Conservation (phyloP, 2,329 filamentous ascomycete species). For the Colletotrichum sp. region DNA sequence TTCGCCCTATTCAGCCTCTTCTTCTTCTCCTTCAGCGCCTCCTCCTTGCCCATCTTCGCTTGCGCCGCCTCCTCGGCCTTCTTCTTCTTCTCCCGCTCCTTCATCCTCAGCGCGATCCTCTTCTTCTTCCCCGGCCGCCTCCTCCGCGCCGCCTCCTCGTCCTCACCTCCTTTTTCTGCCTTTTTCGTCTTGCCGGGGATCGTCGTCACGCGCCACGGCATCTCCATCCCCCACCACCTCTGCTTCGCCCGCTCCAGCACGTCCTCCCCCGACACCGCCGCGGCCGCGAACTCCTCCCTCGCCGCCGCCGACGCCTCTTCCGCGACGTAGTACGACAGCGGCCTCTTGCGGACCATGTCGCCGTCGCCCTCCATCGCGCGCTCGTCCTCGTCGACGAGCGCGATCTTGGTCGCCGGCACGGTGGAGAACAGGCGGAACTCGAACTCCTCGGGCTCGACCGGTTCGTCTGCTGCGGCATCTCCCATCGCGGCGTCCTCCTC, state of each 20-base stretch:
- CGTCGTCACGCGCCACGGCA: conserved; percentile 62
- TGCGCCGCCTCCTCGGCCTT: conserved; percentile 42
- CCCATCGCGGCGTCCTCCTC: conserved; percentile 22
- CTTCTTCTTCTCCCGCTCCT: conserved; percentile 45
- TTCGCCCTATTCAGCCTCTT: conserved; percentile 64
- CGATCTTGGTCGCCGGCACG: conserved; percentile 51
- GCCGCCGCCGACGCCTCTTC: conserved; percentile 38
- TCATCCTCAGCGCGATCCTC: conserved; percentile 55
- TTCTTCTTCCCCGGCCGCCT: conserved; percentile 63
- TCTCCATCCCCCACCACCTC: conserved; percentile 62
- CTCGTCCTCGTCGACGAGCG: conserved; percentile 51
- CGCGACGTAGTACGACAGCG: conserved; percentile 55
- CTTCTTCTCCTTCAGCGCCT: conserved; percentile 64
- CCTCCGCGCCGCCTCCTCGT: conserved; percentile 37
- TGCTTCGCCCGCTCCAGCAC: conserved; percentile 47
- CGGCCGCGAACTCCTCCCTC: conserved; percentile 43
- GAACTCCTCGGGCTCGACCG: conserved; percentile 46
- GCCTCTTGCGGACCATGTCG: conserved; percentile 39
- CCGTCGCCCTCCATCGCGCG: conserved; percentile 37
- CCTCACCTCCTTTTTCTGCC: background rate
- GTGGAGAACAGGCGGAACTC: conserved; percentile 64
- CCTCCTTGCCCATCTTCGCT: conserved; percentile 54
- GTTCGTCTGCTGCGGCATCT: background rate
- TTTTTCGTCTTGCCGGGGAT: conserved; percentile 28
- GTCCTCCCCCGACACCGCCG: conserved; percentile 58